Evolutionary conservation across 2,329 filamentous ascomycete species (phyloP).

Genomic region (Metarhizium humberi): DNA sequence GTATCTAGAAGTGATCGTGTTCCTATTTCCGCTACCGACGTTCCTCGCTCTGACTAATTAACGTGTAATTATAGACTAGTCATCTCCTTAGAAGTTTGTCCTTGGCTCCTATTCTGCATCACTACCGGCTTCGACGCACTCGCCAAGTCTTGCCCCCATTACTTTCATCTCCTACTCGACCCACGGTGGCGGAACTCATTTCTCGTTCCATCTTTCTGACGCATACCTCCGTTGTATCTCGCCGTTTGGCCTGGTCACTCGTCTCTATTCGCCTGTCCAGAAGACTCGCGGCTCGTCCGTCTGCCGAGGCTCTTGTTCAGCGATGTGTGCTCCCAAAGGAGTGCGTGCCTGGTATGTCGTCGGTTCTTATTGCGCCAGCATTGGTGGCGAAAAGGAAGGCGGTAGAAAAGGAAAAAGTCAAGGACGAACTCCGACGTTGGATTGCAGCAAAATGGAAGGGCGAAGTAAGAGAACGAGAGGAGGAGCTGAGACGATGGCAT

Average conservation of each 20-base stretch:
- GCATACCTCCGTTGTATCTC: slow-evolving; percentile 54
- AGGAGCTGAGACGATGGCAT: slow-evolving; percentile 37
- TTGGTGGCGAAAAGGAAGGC: slow-evolving; percentile 53
- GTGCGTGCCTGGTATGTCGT: slow-evolving; percentile 40
- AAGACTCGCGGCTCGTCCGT: slow-evolving; percentile 49
- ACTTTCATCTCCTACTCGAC: slow-evolving; percentile 46
- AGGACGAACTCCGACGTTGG: slow-evolving; percentile 57
- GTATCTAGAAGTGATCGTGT: neutral
- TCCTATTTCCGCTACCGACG: neutral
- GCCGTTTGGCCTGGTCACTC: slow-evolving; percentile 52
- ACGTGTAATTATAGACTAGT: slow-evolving; percentile 36
- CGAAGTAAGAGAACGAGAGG: slow-evolving; percentile 39
- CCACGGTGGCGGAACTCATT: slow-evolving; percentile 53
- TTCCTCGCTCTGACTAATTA: neutral
- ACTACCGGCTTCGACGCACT: slow-evolving; percentile 48
- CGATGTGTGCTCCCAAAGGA: slow-evolving; percentile 57
- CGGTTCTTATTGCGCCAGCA: slow-evolving; percentile 42
- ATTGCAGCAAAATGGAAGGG: slow-evolving; percentile 49
- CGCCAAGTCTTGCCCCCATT: slow-evolving; percentile 45
- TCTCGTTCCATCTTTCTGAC: slow-evolving; percentile 58
- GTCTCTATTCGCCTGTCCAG: slow-evolving; percentile 57
- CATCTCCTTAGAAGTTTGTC: slow-evolving; percentile 54
- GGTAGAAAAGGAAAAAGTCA: slow-evolving; percentile 58
- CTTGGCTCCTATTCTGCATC: slow-evolving; percentile 56
- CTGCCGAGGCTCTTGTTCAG: slow-evolving; percentile 49